Evolutionary conservation across 1,284 basidiomycete species (phyloP).

Genomic region (Ceratobasidium sp.): DNA sequence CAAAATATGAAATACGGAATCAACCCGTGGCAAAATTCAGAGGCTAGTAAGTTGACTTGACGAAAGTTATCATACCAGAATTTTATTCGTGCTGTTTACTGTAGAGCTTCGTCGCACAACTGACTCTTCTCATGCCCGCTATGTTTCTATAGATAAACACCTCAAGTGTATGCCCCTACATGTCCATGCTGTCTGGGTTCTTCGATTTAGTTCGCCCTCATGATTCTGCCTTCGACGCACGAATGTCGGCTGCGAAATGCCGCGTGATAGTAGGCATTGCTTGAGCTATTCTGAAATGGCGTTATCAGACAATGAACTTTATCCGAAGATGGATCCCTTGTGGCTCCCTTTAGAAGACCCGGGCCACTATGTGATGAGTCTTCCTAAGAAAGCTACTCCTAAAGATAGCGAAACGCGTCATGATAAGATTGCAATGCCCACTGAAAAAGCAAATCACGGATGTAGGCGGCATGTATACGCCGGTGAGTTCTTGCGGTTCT

Average conservation of each 20-base stretch:
- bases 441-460: neutral
- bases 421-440: neutral
- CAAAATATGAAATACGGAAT: neutral
- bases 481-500: conserved; percentile 21
- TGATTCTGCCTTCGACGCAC: conserved; percentile 20
- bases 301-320: neutral
- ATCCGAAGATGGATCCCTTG: conserved; percentile 14
- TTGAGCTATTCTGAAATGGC: neutral
- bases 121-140: too few relatives aligned
- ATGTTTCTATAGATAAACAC: neutral
- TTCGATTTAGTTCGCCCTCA: conserved; percentile 13
- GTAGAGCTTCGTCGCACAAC: too few relatives aligned
- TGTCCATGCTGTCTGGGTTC: neutral
- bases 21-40: neutral
- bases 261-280: conserved; percentile 17
- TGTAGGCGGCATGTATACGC: conserved; percentile 9
- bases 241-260: neutral
- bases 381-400: neutral
- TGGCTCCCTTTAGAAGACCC: conserved; percentile 1
- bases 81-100: too few relatives aligned
- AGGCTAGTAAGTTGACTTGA: neutral
- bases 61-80: too few relatives aligned
- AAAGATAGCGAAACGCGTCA: neutral
- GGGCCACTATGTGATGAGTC: neutral
- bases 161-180: neutral